phyloP scores from a whole-genome alignment of 164 flowering plant species.

The Houttuynia cordata region DNA sequence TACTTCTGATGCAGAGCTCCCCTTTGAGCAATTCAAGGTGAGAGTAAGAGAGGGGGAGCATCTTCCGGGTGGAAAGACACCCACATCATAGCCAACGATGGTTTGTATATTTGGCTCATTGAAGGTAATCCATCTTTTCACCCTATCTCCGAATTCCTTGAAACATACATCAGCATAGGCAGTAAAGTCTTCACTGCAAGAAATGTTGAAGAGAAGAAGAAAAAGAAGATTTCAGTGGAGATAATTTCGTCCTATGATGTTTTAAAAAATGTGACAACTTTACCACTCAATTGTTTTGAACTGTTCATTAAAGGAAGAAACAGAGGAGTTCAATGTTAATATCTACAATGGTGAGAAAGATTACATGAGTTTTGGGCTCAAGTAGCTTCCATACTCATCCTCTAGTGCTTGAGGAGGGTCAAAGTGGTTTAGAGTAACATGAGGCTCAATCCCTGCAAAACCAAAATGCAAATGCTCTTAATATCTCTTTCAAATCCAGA shows the following conservation, averaged over 20 bases:
- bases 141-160: slow-evolving; percentile 9
- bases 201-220: not conserved
- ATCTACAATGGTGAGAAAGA: not conserved
- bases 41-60: slow-evolving; percentile 3
- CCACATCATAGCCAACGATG: slow-evolving; percentile 5
- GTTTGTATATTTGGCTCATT: slow-evolving; percentile 10
- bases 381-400: slow-evolving; percentile 13
- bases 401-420: slow-evolving; percentile 16
- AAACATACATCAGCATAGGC: slow-evolving; percentile 11
- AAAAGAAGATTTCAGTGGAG: not conserved
- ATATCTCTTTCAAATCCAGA: too few species aligned
- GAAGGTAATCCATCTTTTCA: slow-evolving; percentile 7
- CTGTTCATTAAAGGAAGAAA: not conserved
- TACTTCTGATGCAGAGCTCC: slow-evolving; percentile 9
- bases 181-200: slow-evolving; percentile 10
- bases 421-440: slow-evolving; percentile 14
- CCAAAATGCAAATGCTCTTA: not conserved
- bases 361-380: slow-evolving; percentile 18
- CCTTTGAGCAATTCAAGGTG: slow-evolving; percentile 5
- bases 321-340: not conserved
- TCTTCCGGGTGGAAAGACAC: slow-evolving; percentile 5
- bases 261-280: not conserved
- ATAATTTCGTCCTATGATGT: not conserved
- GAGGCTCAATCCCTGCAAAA: slow-evolving; percentile 13
- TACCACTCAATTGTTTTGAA: too few species aligned